Evolutionary conservation across 1,284 basidiomycete genomes (phyloP).

Genomic region (Cystobasidiaceae sp.): DNA sequence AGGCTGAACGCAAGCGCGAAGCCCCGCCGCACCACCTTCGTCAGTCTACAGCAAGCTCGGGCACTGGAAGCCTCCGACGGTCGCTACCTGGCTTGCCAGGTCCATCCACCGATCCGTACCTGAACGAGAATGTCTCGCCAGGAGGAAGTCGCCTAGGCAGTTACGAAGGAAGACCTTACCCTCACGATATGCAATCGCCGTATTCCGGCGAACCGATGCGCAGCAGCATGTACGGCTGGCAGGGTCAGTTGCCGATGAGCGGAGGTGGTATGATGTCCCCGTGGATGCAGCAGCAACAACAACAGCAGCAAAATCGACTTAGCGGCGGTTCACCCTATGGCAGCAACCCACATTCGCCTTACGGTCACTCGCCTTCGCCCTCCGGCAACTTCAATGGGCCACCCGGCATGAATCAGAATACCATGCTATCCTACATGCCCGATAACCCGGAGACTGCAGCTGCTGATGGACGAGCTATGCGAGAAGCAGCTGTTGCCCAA

Average conservation of each 20-base stretch:
- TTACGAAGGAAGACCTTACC: background rate
- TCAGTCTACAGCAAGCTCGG: constrained; percentile 3
- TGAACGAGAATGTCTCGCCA: constrained; percentile 14
- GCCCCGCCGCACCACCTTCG: constrained; percentile 5
- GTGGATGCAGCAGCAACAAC: constrained; percentile 8
- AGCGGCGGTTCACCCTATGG: constrained; percentile 2
- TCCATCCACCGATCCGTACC: constrained; percentile 28
- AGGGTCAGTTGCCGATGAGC: background rate
- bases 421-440: constrained; percentile 19
- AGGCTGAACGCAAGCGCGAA: background rate
- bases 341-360: constrained; percentile 1
- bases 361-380: constrained; percentile 28
- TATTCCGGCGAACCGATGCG: background rate
- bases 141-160: background rate
- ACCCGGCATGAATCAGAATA: constrained; percentile 11
- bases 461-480: constrained; percentile 25
- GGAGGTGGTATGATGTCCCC: constrained; percentile 8
- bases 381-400: background rate
- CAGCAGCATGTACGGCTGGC: constrained; percentile 29
- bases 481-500: constrained; percentile 52
- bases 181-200: constrained; percentile 3
- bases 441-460: constrained; percentile 32
- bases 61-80: constrained; percentile 11
- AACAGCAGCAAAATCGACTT: background rate
- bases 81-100: constrained; percentile 21